Conservation (phyloP, 495 filamentous ascomycete genomes). For the Pseudomonodictys pantanalensis region DNA sequence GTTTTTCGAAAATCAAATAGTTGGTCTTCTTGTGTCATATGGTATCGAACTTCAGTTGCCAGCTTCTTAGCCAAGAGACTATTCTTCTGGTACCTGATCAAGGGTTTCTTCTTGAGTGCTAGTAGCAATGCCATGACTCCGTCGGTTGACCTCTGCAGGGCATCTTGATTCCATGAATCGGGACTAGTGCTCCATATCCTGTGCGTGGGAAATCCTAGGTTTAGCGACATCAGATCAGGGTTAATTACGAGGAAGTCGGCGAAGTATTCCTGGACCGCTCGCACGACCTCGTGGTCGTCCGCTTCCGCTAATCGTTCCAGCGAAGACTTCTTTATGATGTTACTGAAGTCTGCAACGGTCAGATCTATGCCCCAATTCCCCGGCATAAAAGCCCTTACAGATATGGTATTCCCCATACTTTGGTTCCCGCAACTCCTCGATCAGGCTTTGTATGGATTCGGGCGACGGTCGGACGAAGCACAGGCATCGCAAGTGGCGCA, state of each 20-base stretch:
- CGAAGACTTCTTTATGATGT: slow-evolving; percentile 93
- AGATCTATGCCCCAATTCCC: neutral
- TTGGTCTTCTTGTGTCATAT: slow-evolving; percentile 92
- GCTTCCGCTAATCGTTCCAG: slow-evolving; percentile 92
- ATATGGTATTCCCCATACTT: slow-evolving; percentile 98
- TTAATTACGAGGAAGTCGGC: slow-evolving; percentile 94
- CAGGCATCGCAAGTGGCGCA: slow-evolving; percentile 92
- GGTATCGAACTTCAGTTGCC: slow-evolving; percentile 85
- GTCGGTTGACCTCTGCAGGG: slow-evolving; percentile 78
- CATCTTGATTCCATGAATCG: slow-evolving; percentile 86
- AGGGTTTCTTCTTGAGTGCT: slow-evolving; percentile 89
- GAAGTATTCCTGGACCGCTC: slow-evolving; percentile 88
- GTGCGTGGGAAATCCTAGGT: slow-evolving; percentile 68
- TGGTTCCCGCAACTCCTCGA: slow-evolving; percentile 93
- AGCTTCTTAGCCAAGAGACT: slow-evolving; percentile 88
- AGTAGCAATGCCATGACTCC: slow-evolving; percentile 79
- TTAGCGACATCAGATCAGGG: slow-evolving; percentile 84
- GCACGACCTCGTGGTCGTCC: slow-evolving; percentile 97
- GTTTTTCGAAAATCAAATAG: slow-evolving; percentile 94
- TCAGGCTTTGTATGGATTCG: slow-evolving; percentile 85
- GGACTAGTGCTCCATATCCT: slow-evolving; percentile 72
- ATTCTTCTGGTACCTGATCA: slow-evolving; percentile 92
- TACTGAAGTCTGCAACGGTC: slow-evolving; percentile 70
- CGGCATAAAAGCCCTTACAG: slow-evolving; percentile 45
- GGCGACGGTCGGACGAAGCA: slow-evolving; percentile 90